Conservation (phyloP, 1,284 basidiomycete species). For the Pseudozyma thailandica region DNA sequence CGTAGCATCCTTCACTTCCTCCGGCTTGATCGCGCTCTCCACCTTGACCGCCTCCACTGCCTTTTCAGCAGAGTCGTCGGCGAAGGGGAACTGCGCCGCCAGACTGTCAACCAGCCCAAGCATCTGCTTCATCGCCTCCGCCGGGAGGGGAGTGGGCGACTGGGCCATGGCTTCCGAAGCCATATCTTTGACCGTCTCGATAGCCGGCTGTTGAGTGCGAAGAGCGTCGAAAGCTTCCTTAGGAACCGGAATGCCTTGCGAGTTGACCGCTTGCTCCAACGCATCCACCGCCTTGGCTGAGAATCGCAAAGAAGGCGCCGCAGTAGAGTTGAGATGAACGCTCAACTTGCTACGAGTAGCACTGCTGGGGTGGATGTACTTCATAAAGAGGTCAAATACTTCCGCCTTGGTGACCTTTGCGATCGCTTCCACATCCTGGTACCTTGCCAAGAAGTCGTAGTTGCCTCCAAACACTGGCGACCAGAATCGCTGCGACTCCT, state of each 20-base stretch:
- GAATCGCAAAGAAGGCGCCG: conserved; percentile 73
- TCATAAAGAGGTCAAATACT: conserved; percentile 79
- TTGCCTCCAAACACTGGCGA: conserved; percentile 74
- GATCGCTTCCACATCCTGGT: conserved; percentile 77
- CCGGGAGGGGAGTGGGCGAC: conserved; percentile 60
- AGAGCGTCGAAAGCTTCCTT: conserved; percentile 72
- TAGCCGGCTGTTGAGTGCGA: conserved; percentile 71
- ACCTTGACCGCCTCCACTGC: conserved; percentile 70
- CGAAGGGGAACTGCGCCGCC: conserved; percentile 73
- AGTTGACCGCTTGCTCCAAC: conserved; percentile 74
- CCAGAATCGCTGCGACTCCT: conserved; percentile 70
- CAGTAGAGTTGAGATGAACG: conserved; percentile 69
- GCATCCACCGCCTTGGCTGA: conserved; percentile 76
- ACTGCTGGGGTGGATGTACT: conserved; percentile 73
- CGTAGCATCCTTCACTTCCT: conserved; percentile 76
- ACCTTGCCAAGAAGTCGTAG: conserved; percentile 70
- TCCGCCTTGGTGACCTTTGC: conserved; percentile 79
- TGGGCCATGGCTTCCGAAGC: conserved; percentile 62
- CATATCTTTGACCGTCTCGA: conserved; percentile 60
- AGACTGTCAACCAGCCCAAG: conserved; percentile 73
- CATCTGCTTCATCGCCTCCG: conserved; percentile 72
- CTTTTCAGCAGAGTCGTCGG: conserved; percentile 69
- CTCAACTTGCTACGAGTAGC: conserved; percentile 51
- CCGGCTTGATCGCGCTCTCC: conserved; percentile 70
- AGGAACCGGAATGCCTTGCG: conserved; percentile 73